phyloP scores from a whole-genome alignment of 768 basidiomycete species.

The Fistulinella prunicolor region DNA sequence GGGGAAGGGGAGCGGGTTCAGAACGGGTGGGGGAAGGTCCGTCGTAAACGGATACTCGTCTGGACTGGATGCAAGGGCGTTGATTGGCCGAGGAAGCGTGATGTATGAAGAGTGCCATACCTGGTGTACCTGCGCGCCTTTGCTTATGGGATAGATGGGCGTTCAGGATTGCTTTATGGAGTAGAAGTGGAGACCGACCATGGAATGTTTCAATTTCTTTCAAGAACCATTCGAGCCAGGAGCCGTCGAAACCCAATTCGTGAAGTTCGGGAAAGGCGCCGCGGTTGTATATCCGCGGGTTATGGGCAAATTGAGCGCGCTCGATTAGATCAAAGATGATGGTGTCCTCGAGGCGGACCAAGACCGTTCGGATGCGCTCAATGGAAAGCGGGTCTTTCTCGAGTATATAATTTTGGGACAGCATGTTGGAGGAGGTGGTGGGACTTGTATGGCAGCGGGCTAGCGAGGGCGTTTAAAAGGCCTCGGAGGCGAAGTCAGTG shows the following conservation, averaged over 20 bases:
- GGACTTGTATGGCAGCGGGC: too few relatives aligned
- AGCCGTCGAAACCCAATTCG: constrained; percentile 72
- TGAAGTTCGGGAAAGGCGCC: constrained; percentile 78
- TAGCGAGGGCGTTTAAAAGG: constrained; percentile 8
- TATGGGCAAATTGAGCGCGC: constrained; percentile 94
- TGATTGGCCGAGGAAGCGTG: constrained; percentile 1
- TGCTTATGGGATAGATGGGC: constrained; percentile 44
- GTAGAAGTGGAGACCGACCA: constrained; percentile 49
- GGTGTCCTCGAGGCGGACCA: constrained; percentile 93
- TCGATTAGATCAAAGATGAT: constrained; percentile 99
- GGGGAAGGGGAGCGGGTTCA: constrained; percentile 72
- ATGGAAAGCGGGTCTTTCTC: constrained; percentile 76
- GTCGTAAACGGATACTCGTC: constrained; percentile 96
- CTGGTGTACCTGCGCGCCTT: constrained; percentile 95
- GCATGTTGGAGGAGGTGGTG: constrained; percentile 35
- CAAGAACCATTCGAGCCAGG: constrained; percentile 98
- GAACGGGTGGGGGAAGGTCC: constrained; percentile 77
- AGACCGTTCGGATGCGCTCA: constrained; percentile 82
- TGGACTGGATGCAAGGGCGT: constrained; percentile 53
- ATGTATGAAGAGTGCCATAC: constrained; percentile 36
- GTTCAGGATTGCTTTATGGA: background rate
- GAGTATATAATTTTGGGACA: constrained; percentile 65
- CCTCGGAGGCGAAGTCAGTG: too few relatives aligned
- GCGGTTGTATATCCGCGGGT: constrained; percentile 81
- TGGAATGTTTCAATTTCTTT: constrained; percentile 94